Base-by-base conservation (phyloP, 352 stramenopile genomes). In the Globisporangium radiosum region DNA sequence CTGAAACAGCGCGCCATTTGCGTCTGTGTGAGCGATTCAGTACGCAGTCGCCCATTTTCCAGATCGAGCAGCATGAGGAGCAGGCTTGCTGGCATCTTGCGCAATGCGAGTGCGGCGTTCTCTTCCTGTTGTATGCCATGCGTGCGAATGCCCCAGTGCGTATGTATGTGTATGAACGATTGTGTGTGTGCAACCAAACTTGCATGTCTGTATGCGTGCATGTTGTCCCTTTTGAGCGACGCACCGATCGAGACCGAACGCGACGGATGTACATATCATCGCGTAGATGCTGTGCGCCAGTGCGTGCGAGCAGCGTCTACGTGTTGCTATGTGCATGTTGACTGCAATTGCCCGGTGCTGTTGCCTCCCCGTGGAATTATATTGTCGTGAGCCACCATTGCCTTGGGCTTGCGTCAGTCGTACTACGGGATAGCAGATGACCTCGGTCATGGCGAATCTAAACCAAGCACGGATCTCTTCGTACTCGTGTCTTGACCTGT, bases 401-500 rank as follows among this genome's bases (percentile, higher is more conserved):
- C 83, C 68, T 92, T 92, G 83, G 79, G 81, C 75, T 65, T 73
- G 78, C 71, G 73, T 80, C 78, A 90, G 83, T 92, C 78, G 78
- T 80, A 87, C 66, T 69, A 79, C 78, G 78, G 72, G 72, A 92
- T 77, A 92, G 54, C 56, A 60, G 70, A 76, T 84, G 76, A 77
- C 62, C 52, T 62, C 66, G 69, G 80, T 83, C 81, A 80, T 76
- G 70, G 83, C 83, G 63, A 90, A 73, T 90, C 75, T 87, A 90
- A 90, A 90, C 83, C 83, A 92, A 90, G 83, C 62, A 59, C 62
- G 59, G 70, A 87, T 80, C 73, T 47, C 47, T 53, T 65, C 69
- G 68, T 89, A 79, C 83, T 73, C 68, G 74, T 64, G 65, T 59
- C 80, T 90, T 92, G 82, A 92, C 82, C 82, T 92, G 82, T 92